Evolutionary conservation across 106 monocot genomes (phyloP).

Genomic region (Dendrobium catenatum): DNA sequence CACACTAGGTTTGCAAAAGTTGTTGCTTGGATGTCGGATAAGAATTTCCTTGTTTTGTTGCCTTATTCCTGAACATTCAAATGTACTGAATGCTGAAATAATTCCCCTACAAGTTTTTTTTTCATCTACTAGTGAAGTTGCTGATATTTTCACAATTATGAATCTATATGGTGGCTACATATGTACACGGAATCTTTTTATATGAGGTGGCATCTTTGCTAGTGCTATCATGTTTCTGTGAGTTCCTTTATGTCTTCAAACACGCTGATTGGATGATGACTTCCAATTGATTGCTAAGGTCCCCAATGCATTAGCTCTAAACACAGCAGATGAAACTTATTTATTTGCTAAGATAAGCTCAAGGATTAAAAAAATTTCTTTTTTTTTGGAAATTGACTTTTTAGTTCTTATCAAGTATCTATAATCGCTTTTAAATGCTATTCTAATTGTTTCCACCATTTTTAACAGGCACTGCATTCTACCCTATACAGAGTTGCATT

Average conservation of each 20-base stretch:
- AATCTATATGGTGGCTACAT: background rate
- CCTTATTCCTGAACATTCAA: background rate
- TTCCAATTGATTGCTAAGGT: background rate
- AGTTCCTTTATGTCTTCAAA: background rate
- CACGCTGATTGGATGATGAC: background rate
- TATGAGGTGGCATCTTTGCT: background rate
- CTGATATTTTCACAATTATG: background rate
- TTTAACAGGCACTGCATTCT: slow-evolving; percentile 80
- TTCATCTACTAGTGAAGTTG: background rate
- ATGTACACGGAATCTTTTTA: background rate
- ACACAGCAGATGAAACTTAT: background rate
- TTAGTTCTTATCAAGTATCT: background rate
- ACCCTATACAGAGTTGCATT: slow-evolving; percentile 93
- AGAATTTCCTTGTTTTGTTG: background rate
- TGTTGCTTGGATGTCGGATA: background rate
- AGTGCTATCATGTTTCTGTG: background rate
- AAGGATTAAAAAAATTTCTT: background rate
- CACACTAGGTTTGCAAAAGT: background rate
- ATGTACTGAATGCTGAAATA: background rate
- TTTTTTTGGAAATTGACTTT: background rate
- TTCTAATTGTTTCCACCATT: slow-evolving; percentile 1
- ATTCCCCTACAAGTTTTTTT: background rate
- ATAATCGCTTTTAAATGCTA: background rate
- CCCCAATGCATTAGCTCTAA: background rate
- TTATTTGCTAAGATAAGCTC: background rate